Evolutionary conservation across 768 basidiomycete genomes (phyloP).

Genomic region (Boletus rubroflammeus): DNA sequence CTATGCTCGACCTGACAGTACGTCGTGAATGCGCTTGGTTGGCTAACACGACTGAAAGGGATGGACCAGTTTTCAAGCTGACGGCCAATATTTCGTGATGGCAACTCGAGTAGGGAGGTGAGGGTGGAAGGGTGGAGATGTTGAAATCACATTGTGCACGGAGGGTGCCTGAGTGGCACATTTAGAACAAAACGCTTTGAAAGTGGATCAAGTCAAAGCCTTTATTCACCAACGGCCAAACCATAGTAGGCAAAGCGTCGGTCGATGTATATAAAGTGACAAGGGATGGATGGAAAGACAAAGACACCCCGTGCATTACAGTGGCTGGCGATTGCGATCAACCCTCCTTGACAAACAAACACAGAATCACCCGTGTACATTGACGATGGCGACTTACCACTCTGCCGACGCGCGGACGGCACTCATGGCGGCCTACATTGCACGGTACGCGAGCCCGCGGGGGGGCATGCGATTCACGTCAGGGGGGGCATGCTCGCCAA

Average conservation of each 20-base stretch:
- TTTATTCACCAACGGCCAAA: slow-evolving; percentile 12
- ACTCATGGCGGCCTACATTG: slow-evolving; percentile 27
- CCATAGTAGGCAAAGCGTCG: slow-evolving; percentile 12
- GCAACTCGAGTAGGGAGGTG: background rate
- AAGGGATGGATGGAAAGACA: background rate
- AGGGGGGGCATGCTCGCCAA: background rate
- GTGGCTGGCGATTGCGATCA: background rate
- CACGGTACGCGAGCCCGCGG: slow-evolving; percentile 21
- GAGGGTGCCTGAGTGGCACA: background rate
- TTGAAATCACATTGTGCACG: background rate
- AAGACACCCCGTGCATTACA: background rate
- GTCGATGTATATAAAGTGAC: slow-evolving; percentile 25
- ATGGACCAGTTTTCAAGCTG: slow-evolving; percentile 29
- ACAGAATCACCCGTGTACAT: background rate
- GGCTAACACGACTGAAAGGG: slow-evolving; percentile 4
- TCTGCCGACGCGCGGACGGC: slow-evolving; percentile 36
- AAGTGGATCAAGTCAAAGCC: slow-evolving; percentile 3
- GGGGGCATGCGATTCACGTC: slow-evolving; percentile 4
- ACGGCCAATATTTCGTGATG: slow-evolving; percentile 6
- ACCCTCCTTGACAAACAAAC: background rate
- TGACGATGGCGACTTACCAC: slow-evolving; percentile 19
- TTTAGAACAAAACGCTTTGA: slow-evolving; percentile 12
- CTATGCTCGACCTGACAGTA: slow-evolving; percentile 57
- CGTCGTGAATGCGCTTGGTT: slow-evolving; percentile 15
- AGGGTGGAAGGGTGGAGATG: background rate